Conservation (phyloP, 2,329 filamentous ascomycete genomes). For the Pyrenochaeta sp. region DNA sequence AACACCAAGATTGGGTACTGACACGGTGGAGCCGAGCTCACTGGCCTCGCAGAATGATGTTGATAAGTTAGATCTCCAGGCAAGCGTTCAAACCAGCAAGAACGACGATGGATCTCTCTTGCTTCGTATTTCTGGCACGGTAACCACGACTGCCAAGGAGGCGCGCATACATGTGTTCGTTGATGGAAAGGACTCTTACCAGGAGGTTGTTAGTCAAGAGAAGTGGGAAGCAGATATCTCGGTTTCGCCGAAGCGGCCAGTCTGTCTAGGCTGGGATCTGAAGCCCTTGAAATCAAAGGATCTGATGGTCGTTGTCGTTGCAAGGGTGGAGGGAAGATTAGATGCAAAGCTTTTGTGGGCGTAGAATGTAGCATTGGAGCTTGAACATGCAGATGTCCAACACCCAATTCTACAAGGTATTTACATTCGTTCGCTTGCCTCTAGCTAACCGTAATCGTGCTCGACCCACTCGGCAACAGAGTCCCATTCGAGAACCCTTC, state of each 20-base stretch:
- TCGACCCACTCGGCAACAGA: constrained; percentile 11
- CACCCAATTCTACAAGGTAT: too few relatives aligned
- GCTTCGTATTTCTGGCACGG: constrained; percentile 2
- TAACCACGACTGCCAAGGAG: neutral
- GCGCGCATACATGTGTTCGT: constrained; percentile 22
- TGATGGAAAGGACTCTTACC: constrained; percentile 21
- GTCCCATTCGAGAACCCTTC: constrained; percentile 13
- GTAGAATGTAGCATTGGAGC: too few relatives aligned
- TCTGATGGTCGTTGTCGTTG: constrained; percentile 32
- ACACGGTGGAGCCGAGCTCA: constrained; percentile 5
- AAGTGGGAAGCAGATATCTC: constrained; percentile 16
- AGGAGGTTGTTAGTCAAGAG: neutral
- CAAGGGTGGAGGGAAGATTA: constrained; percentile 2
- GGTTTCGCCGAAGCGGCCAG: constrained; percentile 8
- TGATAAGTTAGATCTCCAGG: neutral
- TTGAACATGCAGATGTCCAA: too few relatives aligned
- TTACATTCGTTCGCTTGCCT: too few relatives aligned
- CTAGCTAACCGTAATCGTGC: constrained; percentile 13
- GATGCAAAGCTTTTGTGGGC: neutral
- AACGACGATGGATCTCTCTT: neutral
- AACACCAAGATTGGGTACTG: constrained; percentile 16
- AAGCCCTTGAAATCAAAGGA: constrained; percentile 23
- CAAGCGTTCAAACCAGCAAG: neutral
- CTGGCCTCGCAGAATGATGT: neutral
- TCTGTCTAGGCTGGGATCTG: constrained; percentile 34